Percentiles rank a stretch among this genome's conserved stretches.
phyloP scores from a whole-genome alignment of 2,329 filamentous ascomycete genomes.

The Aspergillus unguis region DNA sequence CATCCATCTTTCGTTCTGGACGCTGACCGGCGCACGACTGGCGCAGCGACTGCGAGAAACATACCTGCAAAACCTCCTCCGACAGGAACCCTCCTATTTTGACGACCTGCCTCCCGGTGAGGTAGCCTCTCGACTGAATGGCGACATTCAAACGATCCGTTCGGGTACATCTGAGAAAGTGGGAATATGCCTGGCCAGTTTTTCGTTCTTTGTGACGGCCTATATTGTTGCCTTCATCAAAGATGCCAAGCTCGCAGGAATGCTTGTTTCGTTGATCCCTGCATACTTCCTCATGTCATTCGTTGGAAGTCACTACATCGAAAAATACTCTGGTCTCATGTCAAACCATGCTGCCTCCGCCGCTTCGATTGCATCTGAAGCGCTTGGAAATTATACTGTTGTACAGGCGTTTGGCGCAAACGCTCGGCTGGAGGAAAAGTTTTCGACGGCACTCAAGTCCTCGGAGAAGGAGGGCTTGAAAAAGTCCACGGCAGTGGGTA shows the following conservation, averaged over 20 bases:
- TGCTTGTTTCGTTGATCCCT: constrained; percentile 61
- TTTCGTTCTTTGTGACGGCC: constrained; percentile 65
- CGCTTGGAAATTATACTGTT: constrained; percentile 57
- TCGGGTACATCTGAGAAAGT: constrained; percentile 69
- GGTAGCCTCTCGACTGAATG: constrained; percentile 61
- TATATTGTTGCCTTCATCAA: constrained; percentile 67
- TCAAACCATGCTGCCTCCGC: constrained; percentile 56
- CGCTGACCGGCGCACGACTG: constrained; percentile 60
- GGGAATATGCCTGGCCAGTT: constrained; percentile 59
- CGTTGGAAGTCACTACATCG: constrained; percentile 53
- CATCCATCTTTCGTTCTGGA: constrained; percentile 62
- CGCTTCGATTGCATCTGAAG: constrained; percentile 62
- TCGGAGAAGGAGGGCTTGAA: constrained; percentile 55
- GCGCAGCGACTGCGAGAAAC: constrained; percentile 60
- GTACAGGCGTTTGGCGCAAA: constrained; percentile 64
- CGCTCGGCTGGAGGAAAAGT: constrained; percentile 57
- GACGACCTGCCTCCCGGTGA: constrained; percentile 62
- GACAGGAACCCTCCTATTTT: constrained; percentile 63
- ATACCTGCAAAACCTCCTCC: constrained; percentile 58
- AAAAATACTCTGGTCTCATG: constrained; percentile 50
- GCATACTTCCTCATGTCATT: constrained; percentile 60
- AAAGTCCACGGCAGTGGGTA: constrained; percentile 56
- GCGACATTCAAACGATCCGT: constrained; percentile 65
- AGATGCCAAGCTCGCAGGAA: constrained; percentile 59
- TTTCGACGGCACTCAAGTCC: constrained; percentile 50